Evolutionary conservation across 768 basidiomycete genomes (phyloP).

Genomic region (Gautieria morchelliformis): DNA sequence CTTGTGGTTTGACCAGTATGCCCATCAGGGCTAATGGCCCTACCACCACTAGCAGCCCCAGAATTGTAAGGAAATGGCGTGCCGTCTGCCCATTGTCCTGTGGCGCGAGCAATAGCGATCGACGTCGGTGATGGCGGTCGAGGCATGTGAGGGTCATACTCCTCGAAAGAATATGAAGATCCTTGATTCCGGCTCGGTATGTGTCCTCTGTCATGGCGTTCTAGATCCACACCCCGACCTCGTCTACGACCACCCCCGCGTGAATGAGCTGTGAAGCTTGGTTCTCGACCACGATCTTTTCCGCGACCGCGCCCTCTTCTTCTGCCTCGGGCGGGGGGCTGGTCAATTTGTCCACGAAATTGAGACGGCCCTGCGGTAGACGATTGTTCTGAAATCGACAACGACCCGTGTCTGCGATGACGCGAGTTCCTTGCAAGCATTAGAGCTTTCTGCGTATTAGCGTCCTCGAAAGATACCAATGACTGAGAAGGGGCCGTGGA

Average conservation of each 20-base stretch:
- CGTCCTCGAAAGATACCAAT: neutral
- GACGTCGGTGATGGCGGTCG: conserved; percentile 35
- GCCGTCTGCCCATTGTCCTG: conserved; percentile 29
- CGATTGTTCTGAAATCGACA: neutral
- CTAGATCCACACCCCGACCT: neutral
- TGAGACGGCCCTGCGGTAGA: neutral
- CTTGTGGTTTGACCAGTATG: conserved; percentile 9
- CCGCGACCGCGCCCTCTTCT: conserved; percentile 19
- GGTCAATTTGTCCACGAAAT: neutral
- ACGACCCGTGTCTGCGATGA: neutral
- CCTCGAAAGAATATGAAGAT: conserved; percentile 16
- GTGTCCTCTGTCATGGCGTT: neutral
- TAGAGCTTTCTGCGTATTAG: neutral
- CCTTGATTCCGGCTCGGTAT: neutral
- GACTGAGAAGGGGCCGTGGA: neutral
- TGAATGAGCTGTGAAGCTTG: conserved; percentile 14
- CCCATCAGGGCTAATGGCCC: conserved; percentile 11
- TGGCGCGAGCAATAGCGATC: conserved; percentile 36
- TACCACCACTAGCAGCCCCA: conserved; percentile 12
- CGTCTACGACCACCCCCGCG: neutral
- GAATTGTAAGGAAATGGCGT: conserved; percentile 13
- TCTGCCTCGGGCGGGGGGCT: conserved; percentile 10
- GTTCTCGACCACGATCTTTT: conserved; percentile 22
- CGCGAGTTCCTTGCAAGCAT: conserved; percentile 1
- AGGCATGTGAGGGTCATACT: conserved; percentile 21